These are phyloP conservation scores for Diplocarpon rosae DNA, from an alignment of 2,329 filamentous ascomycete genomes.

Conservation along the genomic window DNA sequence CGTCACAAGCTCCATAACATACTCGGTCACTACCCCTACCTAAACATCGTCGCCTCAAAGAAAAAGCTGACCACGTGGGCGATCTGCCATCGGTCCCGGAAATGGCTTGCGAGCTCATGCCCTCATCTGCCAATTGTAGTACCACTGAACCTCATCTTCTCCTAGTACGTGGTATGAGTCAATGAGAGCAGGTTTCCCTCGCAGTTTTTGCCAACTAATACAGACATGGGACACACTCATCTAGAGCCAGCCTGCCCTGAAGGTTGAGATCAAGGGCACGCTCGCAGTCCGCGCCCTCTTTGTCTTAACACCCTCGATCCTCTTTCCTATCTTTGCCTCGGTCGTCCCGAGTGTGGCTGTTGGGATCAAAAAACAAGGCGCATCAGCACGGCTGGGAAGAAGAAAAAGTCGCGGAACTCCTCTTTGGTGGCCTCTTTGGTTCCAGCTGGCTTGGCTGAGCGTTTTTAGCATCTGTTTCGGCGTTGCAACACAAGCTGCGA, in stretches of 20 bases:
- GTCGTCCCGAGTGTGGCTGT: constrained; percentile 57
- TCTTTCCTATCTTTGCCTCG: constrained; percentile 65
- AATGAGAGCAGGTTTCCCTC: too few relatives aligned
- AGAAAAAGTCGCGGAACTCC: constrained; percentile 28
- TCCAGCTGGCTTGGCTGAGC: constrained; percentile 40
- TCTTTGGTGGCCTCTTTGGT: constrained; percentile 33
- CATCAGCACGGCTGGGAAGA: constrained; percentile 37
- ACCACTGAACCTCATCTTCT: constrained; percentile 80
- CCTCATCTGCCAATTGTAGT: constrained; percentile 54
- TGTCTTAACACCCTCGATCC: constrained; percentile 60
- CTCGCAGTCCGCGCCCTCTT: constrained; percentile 56
- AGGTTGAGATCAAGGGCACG: constrained; percentile 64
- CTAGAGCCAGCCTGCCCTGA: constrained; percentile 61
- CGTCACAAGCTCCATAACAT: too few relatives aligned
- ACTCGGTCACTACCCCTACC: too few relatives aligned
- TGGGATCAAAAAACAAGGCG: constrained; percentile 56
- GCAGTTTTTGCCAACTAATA: constrained; percentile 2
- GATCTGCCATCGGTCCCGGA: constrained; percentile 62
- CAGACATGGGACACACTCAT: constrained; percentile 74
- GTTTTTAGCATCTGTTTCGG: constrained; percentile 44
- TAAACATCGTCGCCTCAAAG: neutral
- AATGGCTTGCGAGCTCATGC: constrained; percentile 54
- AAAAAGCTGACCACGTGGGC: constrained; percentile 36
- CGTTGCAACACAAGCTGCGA: constrained; percentile 39
- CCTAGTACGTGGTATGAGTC: constrained; percentile 61